phyloP scores from a whole-genome alignment of 371 early-diverging fungal species.

The Mucor saturninus region DNA sequence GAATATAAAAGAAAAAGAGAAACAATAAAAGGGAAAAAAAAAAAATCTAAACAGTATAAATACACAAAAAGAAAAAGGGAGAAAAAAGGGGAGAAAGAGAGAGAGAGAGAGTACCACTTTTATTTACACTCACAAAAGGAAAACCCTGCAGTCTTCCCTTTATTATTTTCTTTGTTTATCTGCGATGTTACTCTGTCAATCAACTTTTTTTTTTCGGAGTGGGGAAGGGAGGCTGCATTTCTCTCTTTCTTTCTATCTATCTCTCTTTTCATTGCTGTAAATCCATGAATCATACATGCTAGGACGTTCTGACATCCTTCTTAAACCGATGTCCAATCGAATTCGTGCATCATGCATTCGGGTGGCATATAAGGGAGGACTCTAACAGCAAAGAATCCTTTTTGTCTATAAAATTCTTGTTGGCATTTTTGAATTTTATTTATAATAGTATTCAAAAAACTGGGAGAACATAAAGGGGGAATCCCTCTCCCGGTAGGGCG shows the following conservation, averaged over 20 bases:
- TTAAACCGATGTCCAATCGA: not conserved
- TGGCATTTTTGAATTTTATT: not conserved
- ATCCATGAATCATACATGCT: too few species aligned
- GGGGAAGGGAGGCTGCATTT: not conserved
- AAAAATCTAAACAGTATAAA: constrained; percentile 4
- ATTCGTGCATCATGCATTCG: not conserved
- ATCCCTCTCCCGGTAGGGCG: too few species aligned
- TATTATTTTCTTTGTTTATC: too few species aligned
- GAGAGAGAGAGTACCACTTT: not conserved
- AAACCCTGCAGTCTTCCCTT: not conserved
- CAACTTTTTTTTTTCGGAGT: too few species aligned
- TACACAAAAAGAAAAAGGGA: constrained; percentile 6
- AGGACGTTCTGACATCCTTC: too few species aligned
- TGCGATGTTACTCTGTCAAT: too few species aligned
- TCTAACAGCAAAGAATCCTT: too few species aligned
- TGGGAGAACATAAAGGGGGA: too few species aligned
- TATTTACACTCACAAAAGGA: not conserved
- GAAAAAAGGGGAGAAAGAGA: not conserved
- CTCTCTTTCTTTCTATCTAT: not conserved
- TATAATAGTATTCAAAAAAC: too few species aligned
- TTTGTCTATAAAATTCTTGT: not conserved
- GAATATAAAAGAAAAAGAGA: constrained; percentile 8
- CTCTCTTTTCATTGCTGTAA: too few species aligned
- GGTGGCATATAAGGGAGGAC: not conserved
- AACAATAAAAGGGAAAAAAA: constrained; percentile 5